These are phyloP conservation scores for Flaveria robusta DNA, from an alignment of 129 eudicot species.

Conservation along the genomic window DNA sequence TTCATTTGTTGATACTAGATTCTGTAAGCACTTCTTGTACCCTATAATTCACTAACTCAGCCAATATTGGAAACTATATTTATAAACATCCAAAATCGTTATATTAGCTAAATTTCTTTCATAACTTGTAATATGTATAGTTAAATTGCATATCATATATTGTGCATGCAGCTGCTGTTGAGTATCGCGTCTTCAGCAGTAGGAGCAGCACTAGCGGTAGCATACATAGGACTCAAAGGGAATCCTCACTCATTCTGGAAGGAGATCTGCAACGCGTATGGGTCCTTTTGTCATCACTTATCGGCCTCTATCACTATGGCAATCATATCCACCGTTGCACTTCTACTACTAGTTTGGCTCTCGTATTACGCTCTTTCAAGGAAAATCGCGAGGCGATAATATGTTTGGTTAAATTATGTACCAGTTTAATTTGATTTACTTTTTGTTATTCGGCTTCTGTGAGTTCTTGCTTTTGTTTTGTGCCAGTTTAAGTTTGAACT, in stretches of 20 bases:
- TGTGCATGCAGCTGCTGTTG: slow-evolving; percentile 55
- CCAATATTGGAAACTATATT: too few species aligned
- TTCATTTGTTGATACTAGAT: slow-evolving; percentile 55
- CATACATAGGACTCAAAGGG: slow-evolving; percentile 74
- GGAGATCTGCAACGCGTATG: slow-evolving; percentile 56
- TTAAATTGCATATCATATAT: too few species aligned
- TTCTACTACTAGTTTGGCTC: slow-evolving; percentile 55
- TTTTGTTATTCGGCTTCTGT: background rate
- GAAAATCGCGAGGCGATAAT: slow-evolving; percentile 40
- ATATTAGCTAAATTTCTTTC: too few species aligned
- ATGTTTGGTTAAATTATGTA: background rate
- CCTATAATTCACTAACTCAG: too few species aligned
- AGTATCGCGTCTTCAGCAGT: slow-evolving; percentile 70
- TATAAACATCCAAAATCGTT: too few species aligned
- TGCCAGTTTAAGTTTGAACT: background rate
- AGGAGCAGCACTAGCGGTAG: slow-evolving; percentile 77
- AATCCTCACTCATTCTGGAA: slow-evolving; percentile 56
- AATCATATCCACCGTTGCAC: slow-evolving; percentile 50
- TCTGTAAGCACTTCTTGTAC: slow-evolving; percentile 53
- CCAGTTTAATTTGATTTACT: background rate
- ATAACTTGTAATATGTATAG: too few species aligned
- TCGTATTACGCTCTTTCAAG: slow-evolving; percentile 51
- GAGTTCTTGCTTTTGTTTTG: background rate
- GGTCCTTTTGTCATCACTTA: slow-evolving; percentile 56
- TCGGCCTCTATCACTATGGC: slow-evolving; percentile 45